Evolutionary conservation across 2,329 filamentous ascomycete species (phyloP).

Genomic region (Claviceps monticola): DNA sequence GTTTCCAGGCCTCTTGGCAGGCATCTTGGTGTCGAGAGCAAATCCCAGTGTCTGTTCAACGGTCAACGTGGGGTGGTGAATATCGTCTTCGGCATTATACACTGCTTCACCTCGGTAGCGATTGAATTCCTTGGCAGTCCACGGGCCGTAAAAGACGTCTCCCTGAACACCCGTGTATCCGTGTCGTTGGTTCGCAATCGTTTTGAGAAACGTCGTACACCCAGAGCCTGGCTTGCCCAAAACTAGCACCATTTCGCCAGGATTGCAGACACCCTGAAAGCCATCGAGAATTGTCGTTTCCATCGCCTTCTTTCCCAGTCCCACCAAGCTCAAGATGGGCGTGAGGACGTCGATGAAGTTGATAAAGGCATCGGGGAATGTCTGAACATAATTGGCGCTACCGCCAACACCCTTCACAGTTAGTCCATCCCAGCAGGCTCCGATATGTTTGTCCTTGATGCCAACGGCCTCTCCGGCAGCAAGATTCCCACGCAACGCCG

Average conservation of each 20-base stretch:
- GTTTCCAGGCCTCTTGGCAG: conserved; percentile 63
- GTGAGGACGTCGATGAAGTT: conserved; percentile 63
- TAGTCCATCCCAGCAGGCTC: conserved; percentile 64
- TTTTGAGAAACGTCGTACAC: conserved; percentile 56
- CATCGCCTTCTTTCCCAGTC: conserved; percentile 50
- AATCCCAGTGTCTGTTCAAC: conserved; percentile 81
- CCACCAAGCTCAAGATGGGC: conserved; percentile 49
- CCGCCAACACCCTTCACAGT: conserved; percentile 66
- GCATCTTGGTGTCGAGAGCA: conserved; percentile 72
- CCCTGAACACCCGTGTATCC: conserved; percentile 45
- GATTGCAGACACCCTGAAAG: conserved; percentile 57
- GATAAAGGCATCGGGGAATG: conserved; percentile 65
- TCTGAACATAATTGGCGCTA: conserved; percentile 55
- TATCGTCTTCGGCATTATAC: conserved; percentile 68
- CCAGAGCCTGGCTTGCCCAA: conserved; percentile 63
- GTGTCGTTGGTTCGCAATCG: conserved; percentile 50
- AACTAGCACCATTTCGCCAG: conserved; percentile 81
- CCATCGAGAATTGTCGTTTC: conserved; percentile 62
- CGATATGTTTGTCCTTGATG: conserved; percentile 68
- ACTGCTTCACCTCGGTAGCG: conserved; percentile 69
- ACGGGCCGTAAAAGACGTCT: conserved; percentile 65
- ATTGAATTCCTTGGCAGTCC: conserved; percentile 56
- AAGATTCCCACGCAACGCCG: conserved; percentile 55
- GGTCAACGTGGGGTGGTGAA: conserved; percentile 73
- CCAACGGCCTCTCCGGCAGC: conserved; percentile 61